Evolutionary conservation across 176 grass and related monocot species (phyloP), one percentile per base, ranked within the genome.

Genomic region (Juncus inflexus): DNA sequence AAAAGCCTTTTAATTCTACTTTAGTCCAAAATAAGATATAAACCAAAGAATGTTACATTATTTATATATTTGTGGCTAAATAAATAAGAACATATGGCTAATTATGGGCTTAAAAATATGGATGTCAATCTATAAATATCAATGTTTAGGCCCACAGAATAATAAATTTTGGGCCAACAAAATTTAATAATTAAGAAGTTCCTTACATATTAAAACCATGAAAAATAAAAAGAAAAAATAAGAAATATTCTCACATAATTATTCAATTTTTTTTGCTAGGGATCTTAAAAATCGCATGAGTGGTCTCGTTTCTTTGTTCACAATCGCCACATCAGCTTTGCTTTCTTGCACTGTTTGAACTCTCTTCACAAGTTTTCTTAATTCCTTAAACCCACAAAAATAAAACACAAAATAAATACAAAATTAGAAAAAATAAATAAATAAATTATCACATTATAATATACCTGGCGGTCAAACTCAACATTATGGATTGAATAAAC

Each of bases 401-500:
- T 64, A 1, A 84, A 80, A 40, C 15, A 53, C 49, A 3, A 69
- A 80, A 57, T 28, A 63, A 63, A 38, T 38, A 63, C 13, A 63
- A 3, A 16, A 28, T 36, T 11, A 42, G n/a, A n/a, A n/a, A 38
- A 52, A 36, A 28, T 28, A 28, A 28, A 28, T 28, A 28, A 28
- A 28, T 28, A 28, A 28, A 28, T 28, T 28, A 40, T 54, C 40
- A 53, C 3, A 65, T n/a, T 6, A 56, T 40, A 55, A 53, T 54
- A 66, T 96, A 90, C 92, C 82, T 91, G 85, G 54, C 92, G 87
- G 65, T 97, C 92, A 86, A 89, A 91, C 43, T 97, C 87, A 53
- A 86, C 85, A 79, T 73, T 83, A 69, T 96, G 81, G 41, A 91
- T 39, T 12, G 67, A 80, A 74, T 97, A 97, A 55, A 97, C 77